phyloP scores from a whole-genome alignment of 495 filamentous ascomycete species.

The Cryomyces minteri region DNA sequence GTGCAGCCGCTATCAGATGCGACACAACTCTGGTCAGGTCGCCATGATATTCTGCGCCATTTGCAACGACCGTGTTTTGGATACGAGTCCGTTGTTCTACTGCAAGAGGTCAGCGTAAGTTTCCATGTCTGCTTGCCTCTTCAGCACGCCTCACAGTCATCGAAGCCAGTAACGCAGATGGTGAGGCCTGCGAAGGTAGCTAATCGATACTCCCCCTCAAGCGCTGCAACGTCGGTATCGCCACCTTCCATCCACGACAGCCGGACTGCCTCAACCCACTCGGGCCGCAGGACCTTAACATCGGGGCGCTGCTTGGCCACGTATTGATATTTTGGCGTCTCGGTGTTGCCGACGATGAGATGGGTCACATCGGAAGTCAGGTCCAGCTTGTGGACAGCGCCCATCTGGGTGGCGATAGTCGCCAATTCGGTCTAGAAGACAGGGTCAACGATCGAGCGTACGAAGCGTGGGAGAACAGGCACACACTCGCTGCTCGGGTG shows the following conservation, averaged over 20 bases:
- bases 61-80: constrained; percentile 37
- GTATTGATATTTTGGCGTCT: constrained; percentile 87
- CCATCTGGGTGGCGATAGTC: constrained; percentile 57
- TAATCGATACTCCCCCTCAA: constrained; percentile 42
- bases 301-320: constrained; percentile 80
- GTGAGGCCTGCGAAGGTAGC: constrained; percentile 45
- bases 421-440: constrained; percentile 44
- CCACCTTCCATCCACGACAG: constrained; percentile 64
- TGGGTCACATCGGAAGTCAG: constrained; percentile 95
- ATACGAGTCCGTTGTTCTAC: constrained; percentile 49
- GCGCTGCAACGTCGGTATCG: constrained; percentile 51
- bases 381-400: constrained; percentile 68
- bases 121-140: too few relatives aligned
- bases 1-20: constrained; percentile 61
- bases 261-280: constrained; percentile 74
- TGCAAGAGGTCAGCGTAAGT: constrained; percentile 13
- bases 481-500: constrained; percentile 63
- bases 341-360: constrained; percentile 70
- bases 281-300: constrained; percentile 55
- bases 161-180: constrained; percentile 82
- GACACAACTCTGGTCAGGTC: constrained; percentile 76
- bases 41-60: constrained; percentile 68
- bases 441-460: background rate
- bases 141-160: constrained; percentile 42
- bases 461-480: background rate